Percentiles rank a stretch among this genome's conserved stretches.
phyloP scores from a whole-genome alignment of 2,329 filamentous ascomycete species.

The Elsinoe fawcettii region DNA sequence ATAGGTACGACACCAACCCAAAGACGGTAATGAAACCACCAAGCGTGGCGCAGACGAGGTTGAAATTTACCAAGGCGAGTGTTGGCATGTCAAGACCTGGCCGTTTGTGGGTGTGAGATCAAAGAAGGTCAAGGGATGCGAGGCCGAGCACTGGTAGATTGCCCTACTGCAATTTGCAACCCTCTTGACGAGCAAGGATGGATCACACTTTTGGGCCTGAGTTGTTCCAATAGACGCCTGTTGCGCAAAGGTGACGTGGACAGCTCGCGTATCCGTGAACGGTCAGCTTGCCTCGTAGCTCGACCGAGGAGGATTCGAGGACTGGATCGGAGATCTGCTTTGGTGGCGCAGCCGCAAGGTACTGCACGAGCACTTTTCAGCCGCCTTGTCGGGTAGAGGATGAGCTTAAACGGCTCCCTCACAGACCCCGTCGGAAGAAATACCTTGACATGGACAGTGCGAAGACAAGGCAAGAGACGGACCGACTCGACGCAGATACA shows the following conservation, averaged over 20 bases:
- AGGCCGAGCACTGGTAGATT: background rate
- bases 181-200: background rate
- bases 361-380: too few species aligned
- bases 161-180: too few species aligned
- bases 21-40: conserved; percentile 89
- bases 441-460: background rate
- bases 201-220: background rate
- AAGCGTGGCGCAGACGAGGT: conserved; percentile 70
- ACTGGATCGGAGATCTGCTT: background rate
- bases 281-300: background rate
- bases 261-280: background rate
- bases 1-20: conserved; percentile 77
- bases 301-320: background rate
- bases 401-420: background rate
- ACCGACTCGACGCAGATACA: background rate
- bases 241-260: background rate
- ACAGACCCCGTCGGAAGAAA: background rate
- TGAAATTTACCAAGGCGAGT: conserved; percentile 66
- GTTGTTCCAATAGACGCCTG: background rate
- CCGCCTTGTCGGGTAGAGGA: background rate
- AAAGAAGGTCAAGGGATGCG: background rate
- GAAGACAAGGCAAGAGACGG: background rate
- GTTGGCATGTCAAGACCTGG: conserved; percentile 44
- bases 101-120: background rate
- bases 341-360: background rate